These are phyloP conservation scores for Blastomyces parvus DNA, from an alignment of 2,329 filamentous ascomycete species.

Conservation along the genomic window DNA sequence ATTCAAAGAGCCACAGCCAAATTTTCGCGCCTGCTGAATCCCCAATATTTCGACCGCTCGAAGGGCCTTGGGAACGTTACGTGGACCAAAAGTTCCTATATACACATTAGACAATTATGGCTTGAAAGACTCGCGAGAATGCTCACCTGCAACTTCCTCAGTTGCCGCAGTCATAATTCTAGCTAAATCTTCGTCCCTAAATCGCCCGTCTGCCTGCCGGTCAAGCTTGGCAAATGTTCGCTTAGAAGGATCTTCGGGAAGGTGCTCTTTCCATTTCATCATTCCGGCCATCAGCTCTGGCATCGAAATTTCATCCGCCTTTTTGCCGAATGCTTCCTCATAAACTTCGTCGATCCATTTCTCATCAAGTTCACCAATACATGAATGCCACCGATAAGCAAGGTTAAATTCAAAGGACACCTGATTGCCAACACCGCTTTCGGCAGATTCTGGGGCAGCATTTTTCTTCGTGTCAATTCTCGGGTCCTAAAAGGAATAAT, in stretches of 20 bases:
- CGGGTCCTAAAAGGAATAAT: constrained; percentile 24
- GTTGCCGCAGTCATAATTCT: constrained; percentile 54
- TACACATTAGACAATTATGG: neutral
- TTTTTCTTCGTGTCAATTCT: constrained; percentile 27
- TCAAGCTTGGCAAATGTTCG: constrained; percentile 54
- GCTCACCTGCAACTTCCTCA: constrained; percentile 61
- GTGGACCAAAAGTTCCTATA: constrained; percentile 45
- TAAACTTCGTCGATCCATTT: constrained; percentile 61
- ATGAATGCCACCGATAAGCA: constrained; percentile 52
- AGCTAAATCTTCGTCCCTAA: constrained; percentile 60
- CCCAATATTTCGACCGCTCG: constrained; percentile 68
- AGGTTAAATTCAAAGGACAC: constrained; percentile 46
- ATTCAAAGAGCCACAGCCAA: constrained; percentile 40
- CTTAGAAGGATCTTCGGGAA: constrained; percentile 52
- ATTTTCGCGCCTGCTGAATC: constrained; percentile 65
- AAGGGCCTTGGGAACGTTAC: constrained; percentile 63
- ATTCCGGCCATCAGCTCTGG: constrained; percentile 40
- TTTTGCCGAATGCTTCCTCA: constrained; percentile 21
- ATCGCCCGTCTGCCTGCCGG: constrained; percentile 52
- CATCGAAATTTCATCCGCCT: constrained; percentile 15
- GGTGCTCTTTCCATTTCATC: constrained; percentile 46
- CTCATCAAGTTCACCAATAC: constrained; percentile 59
- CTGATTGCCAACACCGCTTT: constrained; percentile 42
- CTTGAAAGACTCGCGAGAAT: neutral
- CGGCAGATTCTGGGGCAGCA: constrained; percentile 21